Evolutionary conservation across 2,329 filamentous ascomycete genomes (phyloP).

Genomic region (Triangularia setosa): DNA sequence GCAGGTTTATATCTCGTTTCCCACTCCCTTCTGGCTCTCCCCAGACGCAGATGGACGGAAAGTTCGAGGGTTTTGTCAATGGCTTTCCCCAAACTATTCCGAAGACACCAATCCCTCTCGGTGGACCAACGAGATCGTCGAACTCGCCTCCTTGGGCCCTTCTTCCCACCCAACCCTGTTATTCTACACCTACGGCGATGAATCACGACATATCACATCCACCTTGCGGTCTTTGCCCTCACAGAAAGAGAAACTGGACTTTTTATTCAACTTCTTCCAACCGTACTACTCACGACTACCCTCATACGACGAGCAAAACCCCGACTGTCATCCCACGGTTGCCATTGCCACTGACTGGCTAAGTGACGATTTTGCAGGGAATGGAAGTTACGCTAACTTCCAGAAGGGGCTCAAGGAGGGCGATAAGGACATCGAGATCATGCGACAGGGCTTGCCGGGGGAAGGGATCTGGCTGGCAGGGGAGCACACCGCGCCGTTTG

Average conservation of each 20-base stretch:
- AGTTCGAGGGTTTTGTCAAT: slow-evolving; percentile 68
- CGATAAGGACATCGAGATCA: slow-evolving; percentile 65
- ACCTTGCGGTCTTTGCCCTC: slow-evolving; percentile 39
- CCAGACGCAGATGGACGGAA: slow-evolving; percentile 38
- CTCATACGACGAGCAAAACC: slow-evolving; percentile 52
- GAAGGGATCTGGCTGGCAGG: slow-evolving; percentile 80
- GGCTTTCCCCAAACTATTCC: slow-evolving; percentile 68
- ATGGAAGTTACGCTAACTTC: slow-evolving; percentile 83
- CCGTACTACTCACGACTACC: slow-evolving; percentile 77
- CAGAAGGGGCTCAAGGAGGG: slow-evolving; percentile 68
- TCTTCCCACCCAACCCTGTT: slow-evolving; percentile 69
- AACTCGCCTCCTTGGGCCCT: slow-evolving; percentile 62
- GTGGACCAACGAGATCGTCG: slow-evolving; percentile 76
- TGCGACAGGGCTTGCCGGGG: slow-evolving; percentile 60
- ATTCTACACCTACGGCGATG: slow-evolving; percentile 72
- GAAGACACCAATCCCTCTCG: slow-evolving; percentile 53
- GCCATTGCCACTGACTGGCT: slow-evolving; percentile 74
- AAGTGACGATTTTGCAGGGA: slow-evolving; percentile 72
- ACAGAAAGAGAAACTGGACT: slow-evolving; percentile 46
- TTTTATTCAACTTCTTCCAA: slow-evolving; percentile 63
- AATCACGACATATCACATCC: slow-evolving; percentile 52
- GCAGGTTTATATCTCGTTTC: slow-evolving; percentile 64
- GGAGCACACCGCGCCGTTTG: slow-evolving; percentile 87
- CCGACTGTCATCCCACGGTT: slow-evolving; percentile 58
- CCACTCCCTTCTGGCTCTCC: slow-evolving; percentile 67